These are phyloP conservation scores for Paratrypanosoma confusum DNA, from an alignment of 208 protist genomes.

Conservation along the genomic window DNA sequence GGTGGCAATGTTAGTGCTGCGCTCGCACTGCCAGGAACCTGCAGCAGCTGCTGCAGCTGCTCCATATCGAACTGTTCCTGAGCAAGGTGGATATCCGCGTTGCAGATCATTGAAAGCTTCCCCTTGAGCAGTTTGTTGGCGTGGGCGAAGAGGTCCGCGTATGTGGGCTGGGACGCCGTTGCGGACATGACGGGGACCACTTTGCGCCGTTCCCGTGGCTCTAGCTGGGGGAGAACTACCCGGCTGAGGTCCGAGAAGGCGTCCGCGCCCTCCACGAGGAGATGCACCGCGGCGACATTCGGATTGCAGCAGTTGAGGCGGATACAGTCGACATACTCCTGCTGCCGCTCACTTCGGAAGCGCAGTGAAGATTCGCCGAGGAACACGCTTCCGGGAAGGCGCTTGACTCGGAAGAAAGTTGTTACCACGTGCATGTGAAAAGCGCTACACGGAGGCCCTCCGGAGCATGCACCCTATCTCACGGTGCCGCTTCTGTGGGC, in stretches of 20 bases:
- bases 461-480: no score
- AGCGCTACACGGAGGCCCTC: no score
- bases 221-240: conserved; percentile 14
- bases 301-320: conserved; percentile 29
- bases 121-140: conserved; percentile 46
- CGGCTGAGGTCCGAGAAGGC: conserved; percentile 41
- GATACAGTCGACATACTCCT: conserved; percentile 66
- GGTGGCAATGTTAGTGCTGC: background rate
- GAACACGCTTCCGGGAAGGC: conserved; percentile 34
- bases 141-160: conserved; percentile 62
- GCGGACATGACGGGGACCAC: conserved; percentile 36
- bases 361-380: conserved; percentile 30
- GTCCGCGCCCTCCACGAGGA: conserved; percentile 51
- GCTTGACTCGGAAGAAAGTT: conserved; percentile 25
- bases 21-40: background rate
- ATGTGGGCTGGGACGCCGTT: conserved; percentile 25
- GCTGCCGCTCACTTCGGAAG: conserved; percentile 27
- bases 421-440: no score
- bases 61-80: conserved; percentile 16
- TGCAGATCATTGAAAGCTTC: conserved; percentile 68
- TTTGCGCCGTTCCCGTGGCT: conserved; percentile 9
- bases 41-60: conserved; percentile 22
- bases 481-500: no score
- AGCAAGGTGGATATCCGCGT: conserved; percentile 72
- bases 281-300: conserved; percentile 32